Evolutionary conservation across 345 rosid genomes (phyloP).

Genomic region (Brassica juncea): DNA sequence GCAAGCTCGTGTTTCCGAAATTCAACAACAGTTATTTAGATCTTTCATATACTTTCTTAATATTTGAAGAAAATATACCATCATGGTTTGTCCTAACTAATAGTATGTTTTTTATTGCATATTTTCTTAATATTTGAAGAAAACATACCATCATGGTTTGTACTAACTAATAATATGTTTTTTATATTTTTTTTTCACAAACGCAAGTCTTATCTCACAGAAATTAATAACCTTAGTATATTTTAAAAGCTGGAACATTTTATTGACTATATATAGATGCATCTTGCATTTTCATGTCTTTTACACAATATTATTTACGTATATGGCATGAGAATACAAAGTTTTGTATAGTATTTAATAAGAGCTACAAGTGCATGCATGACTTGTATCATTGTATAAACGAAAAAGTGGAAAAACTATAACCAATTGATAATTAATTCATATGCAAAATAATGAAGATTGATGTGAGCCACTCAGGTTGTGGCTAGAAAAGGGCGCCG

Average conservation of each 20-base stretch:
- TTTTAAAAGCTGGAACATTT: background rate
- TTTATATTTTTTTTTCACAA: background rate
- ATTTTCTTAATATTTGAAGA: no score
- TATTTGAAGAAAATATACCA: no score
- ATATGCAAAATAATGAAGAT: conserved; percentile 1
- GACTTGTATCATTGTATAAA: background rate
- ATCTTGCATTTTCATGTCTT: background rate
- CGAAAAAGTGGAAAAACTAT: background rate
- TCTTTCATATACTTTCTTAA: background rate
- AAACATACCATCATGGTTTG: background rate
- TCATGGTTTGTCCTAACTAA: background rate
- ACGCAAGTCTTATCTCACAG: background rate
- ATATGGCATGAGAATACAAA: background rate
- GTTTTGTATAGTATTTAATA: background rate
- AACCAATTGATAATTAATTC: background rate
- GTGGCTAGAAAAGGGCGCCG: conserved; percentile 29
- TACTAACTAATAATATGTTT: background rate
- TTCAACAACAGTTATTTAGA: background rate
- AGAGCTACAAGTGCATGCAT: background rate
- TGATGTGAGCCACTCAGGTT: background rate
- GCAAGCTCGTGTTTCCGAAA: conserved; percentile 6
- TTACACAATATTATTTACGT: background rate
- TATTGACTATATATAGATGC: background rate
- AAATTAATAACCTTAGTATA: background rate
- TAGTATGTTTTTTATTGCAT: background rate